phyloP scores from a whole-genome alignment of 2,329 filamentous ascomycete genomes.

The Pleomassaria siparia region DNA sequence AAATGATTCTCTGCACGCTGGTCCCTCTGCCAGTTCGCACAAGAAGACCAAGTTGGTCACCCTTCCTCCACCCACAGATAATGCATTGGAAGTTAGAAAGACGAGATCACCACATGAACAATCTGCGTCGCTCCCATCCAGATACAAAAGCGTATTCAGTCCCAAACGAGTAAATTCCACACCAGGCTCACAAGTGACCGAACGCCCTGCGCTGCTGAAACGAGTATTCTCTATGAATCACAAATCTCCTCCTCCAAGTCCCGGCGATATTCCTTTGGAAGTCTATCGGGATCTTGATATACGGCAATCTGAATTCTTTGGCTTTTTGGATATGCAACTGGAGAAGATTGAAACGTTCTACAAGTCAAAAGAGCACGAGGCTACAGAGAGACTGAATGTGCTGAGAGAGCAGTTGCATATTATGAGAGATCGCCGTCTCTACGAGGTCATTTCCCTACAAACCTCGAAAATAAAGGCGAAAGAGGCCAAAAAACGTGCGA shows the following conservation, averaged over 20 bases:
- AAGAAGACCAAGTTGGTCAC: conserved; percentile 20
- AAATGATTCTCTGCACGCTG: conserved; percentile 16
- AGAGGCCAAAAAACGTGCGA: conserved; percentile 19
- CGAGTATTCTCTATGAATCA: conserved; percentile 48
- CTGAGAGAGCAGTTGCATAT: conserved; percentile 86
- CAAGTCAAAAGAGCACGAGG: conserved; percentile 81
- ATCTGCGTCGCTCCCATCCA: conserved; percentile 29
- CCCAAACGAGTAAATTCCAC: conserved; percentile 47
- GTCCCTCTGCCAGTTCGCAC: conserved; percentile 15
- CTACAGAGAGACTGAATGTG: conserved; percentile 67
- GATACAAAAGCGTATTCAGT: conserved; percentile 42
- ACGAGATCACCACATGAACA: conserved; percentile 37
- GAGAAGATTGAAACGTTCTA: conserved; percentile 94
- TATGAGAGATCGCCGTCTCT: conserved; percentile 81
- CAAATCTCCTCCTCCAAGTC: conserved; percentile 38
- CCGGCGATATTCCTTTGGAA: conserved; percentile 55
- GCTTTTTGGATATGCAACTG: conserved; percentile 79
- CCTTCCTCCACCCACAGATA: conserved; percentile 28
- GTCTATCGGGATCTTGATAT: conserved; percentile 67
- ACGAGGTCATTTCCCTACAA: conserved; percentile 64
- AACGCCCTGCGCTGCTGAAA: conserved; percentile 40
- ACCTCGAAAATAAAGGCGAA: conserved; percentile 36
- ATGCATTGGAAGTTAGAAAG: conserved; percentile 49
- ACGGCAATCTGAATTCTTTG: conserved; percentile 81
- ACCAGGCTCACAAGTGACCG: conserved; percentile 23